Evolutionary conservation across 2,329 filamentous ascomycete genomes (phyloP).

Genomic region (Arthrobotrys sinensis): DNA sequence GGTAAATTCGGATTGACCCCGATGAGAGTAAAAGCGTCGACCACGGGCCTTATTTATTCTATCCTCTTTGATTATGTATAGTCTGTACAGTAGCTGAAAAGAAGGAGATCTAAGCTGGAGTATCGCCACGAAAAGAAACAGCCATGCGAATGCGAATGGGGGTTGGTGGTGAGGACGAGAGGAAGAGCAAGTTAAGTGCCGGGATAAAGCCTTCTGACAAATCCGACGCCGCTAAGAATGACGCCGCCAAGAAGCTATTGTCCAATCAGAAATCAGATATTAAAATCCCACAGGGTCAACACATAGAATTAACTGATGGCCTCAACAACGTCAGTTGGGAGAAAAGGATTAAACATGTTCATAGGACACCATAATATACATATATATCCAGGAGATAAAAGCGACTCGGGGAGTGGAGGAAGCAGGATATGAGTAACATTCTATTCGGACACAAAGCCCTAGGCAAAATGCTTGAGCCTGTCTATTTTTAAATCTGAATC

Average conservation of each 20-base stretch:
- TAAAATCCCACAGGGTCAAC: slow-evolving; percentile 58
- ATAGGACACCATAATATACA: too few relatives aligned
- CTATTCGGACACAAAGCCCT: too few relatives aligned
- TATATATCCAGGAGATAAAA: too few relatives aligned
- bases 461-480: too few relatives aligned
- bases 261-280: slow-evolving; percentile 46
- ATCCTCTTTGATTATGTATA: background rate
- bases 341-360: too few relatives aligned
- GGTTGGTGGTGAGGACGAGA: slow-evolving; percentile 5
- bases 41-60: background rate
- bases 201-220: slow-evolving; percentile 37
- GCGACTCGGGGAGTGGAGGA: too few relatives aligned
- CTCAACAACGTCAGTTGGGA: too few relatives aligned
- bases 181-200: background rate
- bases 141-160: slow-evolving; percentile 14
- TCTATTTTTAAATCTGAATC: too few relatives aligned
- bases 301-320: too few relatives aligned
- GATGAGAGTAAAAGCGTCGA: slow-evolving; percentile 9
- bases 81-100: background rate
- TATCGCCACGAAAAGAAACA: background rate
- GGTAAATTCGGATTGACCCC: slow-evolving; percentile 35
- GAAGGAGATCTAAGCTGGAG: background rate
- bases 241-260: slow-evolving; percentile 12
- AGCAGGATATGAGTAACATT: too few relatives aligned
- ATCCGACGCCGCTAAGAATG: slow-evolving; percentile 44